phyloP scores from a whole-genome alignment of 176 grass and related monocot genomes.

The Tillandsia leiboldiana region DNA sequence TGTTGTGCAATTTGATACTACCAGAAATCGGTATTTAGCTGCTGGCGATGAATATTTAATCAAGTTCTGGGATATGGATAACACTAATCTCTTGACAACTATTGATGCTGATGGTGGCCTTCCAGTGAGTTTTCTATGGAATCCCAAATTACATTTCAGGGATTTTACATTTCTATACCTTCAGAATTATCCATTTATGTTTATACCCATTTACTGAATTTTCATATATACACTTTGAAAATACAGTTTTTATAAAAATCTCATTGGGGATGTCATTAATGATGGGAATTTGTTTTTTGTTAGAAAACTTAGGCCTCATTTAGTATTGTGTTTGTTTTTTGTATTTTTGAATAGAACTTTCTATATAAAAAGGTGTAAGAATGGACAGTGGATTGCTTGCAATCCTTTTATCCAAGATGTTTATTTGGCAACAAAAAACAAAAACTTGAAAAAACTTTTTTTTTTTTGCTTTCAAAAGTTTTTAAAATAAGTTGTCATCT shows the following conservation, averaged over 20 bases:
- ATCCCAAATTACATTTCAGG: neutral
- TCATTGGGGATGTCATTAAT: too few relatives aligned
- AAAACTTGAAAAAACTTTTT: too few relatives aligned
- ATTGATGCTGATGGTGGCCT: constrained; percentile 22
- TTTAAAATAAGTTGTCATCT: neutral
- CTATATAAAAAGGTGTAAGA: too few relatives aligned
- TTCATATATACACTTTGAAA: neutral
- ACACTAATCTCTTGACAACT: constrained; percentile 3
- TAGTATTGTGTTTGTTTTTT: too few relatives aligned
- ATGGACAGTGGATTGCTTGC: too few relatives aligned
- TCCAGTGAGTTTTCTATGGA: constrained; percentile 5
- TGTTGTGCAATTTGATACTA: constrained; percentile 28
- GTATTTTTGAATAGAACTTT: too few relatives aligned
- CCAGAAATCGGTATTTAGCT: constrained; percentile 11
- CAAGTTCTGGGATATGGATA: constrained; percentile 37
- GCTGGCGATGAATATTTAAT: constrained; percentile 21
- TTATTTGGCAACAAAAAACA: too few relatives aligned
- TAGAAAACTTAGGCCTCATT: too few relatives aligned
- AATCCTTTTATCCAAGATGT: too few relatives aligned
- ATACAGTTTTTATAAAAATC: neutral
- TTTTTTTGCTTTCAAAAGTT: too few relatives aligned
- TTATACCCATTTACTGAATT: neutral
- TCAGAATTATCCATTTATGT: neutral
- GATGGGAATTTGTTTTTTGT: too few relatives aligned
- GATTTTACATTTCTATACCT: too few relatives aligned